Conservation (phyloP, 345 rosid species). For the Trapa incisa region DNA sequence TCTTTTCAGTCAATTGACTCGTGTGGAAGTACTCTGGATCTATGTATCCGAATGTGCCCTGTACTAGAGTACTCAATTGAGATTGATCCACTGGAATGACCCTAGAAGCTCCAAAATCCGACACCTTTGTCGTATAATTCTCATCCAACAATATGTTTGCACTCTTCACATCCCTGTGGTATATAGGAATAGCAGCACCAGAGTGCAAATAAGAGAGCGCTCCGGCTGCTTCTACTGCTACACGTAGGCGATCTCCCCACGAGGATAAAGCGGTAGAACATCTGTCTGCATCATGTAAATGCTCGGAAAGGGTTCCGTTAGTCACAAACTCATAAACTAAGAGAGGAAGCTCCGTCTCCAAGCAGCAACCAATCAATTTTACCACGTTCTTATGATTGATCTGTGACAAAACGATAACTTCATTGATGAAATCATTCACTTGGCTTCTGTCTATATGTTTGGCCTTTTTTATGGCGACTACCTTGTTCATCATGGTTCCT, state of each 20-base stretch:
- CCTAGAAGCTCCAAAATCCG: slow-evolving; percentile 43
- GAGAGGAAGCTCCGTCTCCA: slow-evolving; percentile 36
- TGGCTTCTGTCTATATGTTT: no score
- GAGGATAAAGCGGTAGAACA: slow-evolving; percentile 4
- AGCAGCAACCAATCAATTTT: slow-evolving; percentile 32
- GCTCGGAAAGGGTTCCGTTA: slow-evolving; percentile 33
- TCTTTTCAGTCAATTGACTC: slow-evolving; percentile 20
- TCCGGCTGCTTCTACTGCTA: slow-evolving; percentile 21
- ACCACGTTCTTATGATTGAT: slow-evolving; percentile 37
- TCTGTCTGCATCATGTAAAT: slow-evolving; percentile 18
- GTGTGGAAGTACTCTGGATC: slow-evolving; percentile 37
- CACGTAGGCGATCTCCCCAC: slow-evolving; percentile 26
- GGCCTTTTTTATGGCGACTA: no score
- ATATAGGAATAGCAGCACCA: slow-evolving; percentile 21
- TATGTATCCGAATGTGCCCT: slow-evolving; percentile 36
- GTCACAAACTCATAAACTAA: slow-evolving; percentile 29
- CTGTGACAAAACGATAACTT: no score
- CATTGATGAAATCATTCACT: no score
- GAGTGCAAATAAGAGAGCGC: slow-evolving; percentile 28
- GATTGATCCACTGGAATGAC: slow-evolving; percentile 28
- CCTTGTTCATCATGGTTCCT: no score
- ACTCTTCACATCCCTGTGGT: slow-evolving; percentile 30
- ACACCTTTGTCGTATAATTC: slow-evolving; percentile 22
- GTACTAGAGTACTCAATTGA: slow-evolving; percentile 32
- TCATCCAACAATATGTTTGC: slow-evolving; percentile 35